Evolutionary conservation across 2,329 filamentous ascomycete genomes (phyloP).

Genomic region (Talaromyces sp.): DNA sequence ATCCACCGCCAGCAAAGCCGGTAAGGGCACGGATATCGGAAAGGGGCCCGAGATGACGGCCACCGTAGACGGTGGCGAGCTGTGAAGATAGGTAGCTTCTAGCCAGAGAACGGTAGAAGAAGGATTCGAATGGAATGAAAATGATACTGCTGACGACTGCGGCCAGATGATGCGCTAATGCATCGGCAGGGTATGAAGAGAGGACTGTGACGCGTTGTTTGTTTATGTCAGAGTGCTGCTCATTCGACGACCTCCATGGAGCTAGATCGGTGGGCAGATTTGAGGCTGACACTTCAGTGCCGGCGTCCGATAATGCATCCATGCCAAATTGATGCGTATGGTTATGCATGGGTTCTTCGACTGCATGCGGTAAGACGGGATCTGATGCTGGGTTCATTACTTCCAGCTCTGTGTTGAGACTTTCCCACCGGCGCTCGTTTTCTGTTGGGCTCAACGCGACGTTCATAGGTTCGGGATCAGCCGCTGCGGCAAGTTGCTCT

Average conservation of each 20-base stretch:
- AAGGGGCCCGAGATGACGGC: slow-evolving; percentile 17
- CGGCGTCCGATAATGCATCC: slow-evolving; percentile 5
- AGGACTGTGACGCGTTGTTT: slow-evolving; percentile 42
- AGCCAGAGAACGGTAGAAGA: slow-evolving; percentile 40
- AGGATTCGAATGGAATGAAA: slow-evolving; percentile 40
- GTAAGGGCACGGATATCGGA: slow-evolving; percentile 32
- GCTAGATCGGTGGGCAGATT: background rate
- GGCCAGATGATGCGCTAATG: slow-evolving; percentile 41
- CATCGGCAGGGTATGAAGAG: slow-evolving; percentile 41
- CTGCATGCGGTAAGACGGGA: slow-evolving; percentile 28
- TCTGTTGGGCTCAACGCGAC: slow-evolving; percentile 9
- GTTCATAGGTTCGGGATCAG: background rate
- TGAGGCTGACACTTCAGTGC: slow-evolving; percentile 2
- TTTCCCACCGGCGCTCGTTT: slow-evolving; percentile 13
- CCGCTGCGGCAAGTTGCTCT: background rate
- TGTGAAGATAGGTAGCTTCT: slow-evolving; percentile 33
- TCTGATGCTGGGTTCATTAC: slow-evolving; percentile 17
- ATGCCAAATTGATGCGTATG: slow-evolving; percentile 16
- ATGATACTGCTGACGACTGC: slow-evolving; percentile 36
- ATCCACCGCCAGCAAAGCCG: slow-evolving; percentile 35
- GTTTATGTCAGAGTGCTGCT: background rate
- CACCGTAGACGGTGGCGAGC: slow-evolving; percentile 21
- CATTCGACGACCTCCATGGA: background rate
- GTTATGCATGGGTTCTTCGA: slow-evolving; percentile 29
- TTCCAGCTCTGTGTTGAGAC: slow-evolving; percentile 14